Evolutionary conservation across 306 rosid species (phyloP).

Genomic region (Datisca glomerata): DNA sequence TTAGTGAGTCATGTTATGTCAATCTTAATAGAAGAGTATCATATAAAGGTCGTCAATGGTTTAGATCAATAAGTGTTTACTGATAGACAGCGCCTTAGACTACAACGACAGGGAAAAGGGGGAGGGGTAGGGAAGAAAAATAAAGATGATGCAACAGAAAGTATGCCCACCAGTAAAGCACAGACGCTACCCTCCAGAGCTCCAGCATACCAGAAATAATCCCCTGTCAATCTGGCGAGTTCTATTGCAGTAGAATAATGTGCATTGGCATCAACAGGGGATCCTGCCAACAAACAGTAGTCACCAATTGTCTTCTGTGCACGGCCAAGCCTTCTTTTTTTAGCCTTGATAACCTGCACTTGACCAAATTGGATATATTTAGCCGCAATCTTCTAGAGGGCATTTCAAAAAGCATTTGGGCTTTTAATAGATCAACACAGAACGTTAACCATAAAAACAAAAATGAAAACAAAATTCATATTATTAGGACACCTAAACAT

Average conservation of each 20-base stretch:
- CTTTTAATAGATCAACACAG: too few relatives aligned
- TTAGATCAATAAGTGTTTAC: too few relatives aligned
- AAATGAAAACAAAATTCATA: conserved; percentile 1
- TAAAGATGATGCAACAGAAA: not conserved
- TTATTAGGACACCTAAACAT: conserved; percentile 92
- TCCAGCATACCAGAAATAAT: conserved; percentile 93
- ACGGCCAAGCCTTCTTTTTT: conserved; percentile 93
- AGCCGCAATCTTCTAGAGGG: conserved; percentile 10
- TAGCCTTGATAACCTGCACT: conserved; percentile 85
- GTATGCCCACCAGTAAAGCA: conserved; percentile 63
- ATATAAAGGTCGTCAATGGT: too few relatives aligned
- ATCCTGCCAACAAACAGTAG: conserved; percentile 89
- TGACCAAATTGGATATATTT: too few relatives aligned
- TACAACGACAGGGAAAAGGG: too few relatives aligned
- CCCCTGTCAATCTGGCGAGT: conserved; percentile 84
- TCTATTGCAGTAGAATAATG: conserved; percentile 84
- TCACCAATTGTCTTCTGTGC: conserved; percentile 97
- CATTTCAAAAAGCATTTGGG: too few relatives aligned
- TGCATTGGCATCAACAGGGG: conserved; percentile 96
- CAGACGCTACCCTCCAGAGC: conserved; percentile 94
- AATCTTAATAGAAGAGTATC: too few relatives aligned
- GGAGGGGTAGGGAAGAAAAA: too few relatives aligned
- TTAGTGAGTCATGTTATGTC: too few relatives aligned
- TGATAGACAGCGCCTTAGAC: too few relatives aligned
- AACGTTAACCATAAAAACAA: not conserved